These are phyloP conservation scores for Clonostachys sp. DNA, from an alignment of 2,329 filamentous ascomycete genomes.

Conservation along the genomic window DNA sequence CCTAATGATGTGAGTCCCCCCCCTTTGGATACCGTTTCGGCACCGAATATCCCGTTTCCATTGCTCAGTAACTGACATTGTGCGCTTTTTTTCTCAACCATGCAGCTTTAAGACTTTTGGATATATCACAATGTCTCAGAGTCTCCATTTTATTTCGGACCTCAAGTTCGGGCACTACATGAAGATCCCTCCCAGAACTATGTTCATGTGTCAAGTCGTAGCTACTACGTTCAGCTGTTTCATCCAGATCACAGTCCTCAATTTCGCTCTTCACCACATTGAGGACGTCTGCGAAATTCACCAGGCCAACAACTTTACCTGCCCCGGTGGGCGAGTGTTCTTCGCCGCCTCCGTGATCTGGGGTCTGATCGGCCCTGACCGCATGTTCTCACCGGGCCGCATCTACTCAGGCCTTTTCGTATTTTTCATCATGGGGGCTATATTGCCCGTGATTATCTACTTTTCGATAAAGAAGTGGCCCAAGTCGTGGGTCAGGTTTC, in stretches of 20 bases:
- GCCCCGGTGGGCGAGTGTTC: conserved; percentile 59
- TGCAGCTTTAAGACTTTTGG: conserved; percentile 58
- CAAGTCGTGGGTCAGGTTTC: conserved; percentile 40
- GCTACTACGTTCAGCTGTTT: conserved; percentile 64
- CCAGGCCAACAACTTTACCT: conserved; percentile 56
- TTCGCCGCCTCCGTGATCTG: conserved; percentile 65
- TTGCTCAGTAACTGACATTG: not conserved
- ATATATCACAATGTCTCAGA: conserved; percentile 57
- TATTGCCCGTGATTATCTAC: conserved; percentile 48
- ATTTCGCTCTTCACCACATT: conserved; percentile 57
- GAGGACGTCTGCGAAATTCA: conserved; percentile 55
- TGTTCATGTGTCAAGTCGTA: conserved; percentile 62
- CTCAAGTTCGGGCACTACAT: conserved; percentile 72
- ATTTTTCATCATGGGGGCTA: conserved; percentile 55
- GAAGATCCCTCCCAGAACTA: conserved; percentile 62
- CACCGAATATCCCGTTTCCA: too few species aligned
- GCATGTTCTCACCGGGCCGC: conserved; percentile 59
- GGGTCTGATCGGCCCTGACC: conserved; percentile 60
- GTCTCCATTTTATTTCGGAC: conserved; percentile 59
- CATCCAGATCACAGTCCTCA: conserved; percentile 61
- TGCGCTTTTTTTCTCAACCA: not conserved
- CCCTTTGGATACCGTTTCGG: too few species aligned
- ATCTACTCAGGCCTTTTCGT: conserved; percentile 56
- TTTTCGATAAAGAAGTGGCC: conserved; percentile 43
- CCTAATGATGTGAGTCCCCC: conserved; percentile 58